phyloP scores from a whole-genome alignment of 1,284 basidiomycete species.

The Thelephora terrestris region DNA sequence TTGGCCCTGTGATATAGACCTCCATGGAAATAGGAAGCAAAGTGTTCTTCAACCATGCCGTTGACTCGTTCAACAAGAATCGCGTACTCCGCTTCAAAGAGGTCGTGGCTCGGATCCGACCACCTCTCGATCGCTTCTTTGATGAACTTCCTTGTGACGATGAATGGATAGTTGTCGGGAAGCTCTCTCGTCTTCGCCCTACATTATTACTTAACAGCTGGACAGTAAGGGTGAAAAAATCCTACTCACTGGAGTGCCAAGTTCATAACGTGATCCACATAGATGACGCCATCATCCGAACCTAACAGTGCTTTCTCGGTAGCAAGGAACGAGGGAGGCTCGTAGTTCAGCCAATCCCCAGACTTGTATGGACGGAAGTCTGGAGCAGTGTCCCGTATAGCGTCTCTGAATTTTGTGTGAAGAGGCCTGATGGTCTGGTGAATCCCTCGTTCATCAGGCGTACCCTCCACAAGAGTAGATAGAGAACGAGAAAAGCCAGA shows the following conservation, averaged over 20 bases:
- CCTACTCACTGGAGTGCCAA: slow-evolving; percentile 33
- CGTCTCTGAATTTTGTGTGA: slow-evolving; percentile 33
- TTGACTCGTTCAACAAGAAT: slow-evolving; percentile 30
- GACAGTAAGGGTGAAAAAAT: background rate
- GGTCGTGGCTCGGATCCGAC: slow-evolving; percentile 31
- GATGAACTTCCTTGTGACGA: slow-evolving; percentile 42
- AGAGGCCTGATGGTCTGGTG: slow-evolving; percentile 40
- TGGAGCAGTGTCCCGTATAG: slow-evolving; percentile 41
- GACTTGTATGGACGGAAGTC: slow-evolving; percentile 21
- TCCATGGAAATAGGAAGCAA: slow-evolving; percentile 41
- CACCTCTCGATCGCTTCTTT: slow-evolving; percentile 33
- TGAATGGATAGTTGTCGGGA: slow-evolving; percentile 50
- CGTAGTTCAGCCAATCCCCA: background rate
- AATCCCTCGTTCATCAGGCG: slow-evolving; percentile 34
- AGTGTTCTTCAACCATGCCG: slow-evolving; percentile 33
- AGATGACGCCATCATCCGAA: slow-evolving; percentile 22
- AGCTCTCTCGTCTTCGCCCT: slow-evolving; percentile 59
- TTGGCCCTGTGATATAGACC: slow-evolving; percentile 36
- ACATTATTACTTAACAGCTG: background rate
- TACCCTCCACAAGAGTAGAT: slow-evolving; percentile 34
- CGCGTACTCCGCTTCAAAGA: slow-evolving; percentile 35
- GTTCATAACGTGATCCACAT: slow-evolving; percentile 43
- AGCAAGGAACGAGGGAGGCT: slow-evolving; percentile 24
- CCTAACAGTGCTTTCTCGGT: slow-evolving; percentile 8
- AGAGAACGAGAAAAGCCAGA: slow-evolving; percentile 35